These are phyloP conservation scores for Fusarium pseudoanthophilum DNA, from an alignment of 2,329 filamentous ascomycete genomes.

Conservation along the genomic window DNA sequence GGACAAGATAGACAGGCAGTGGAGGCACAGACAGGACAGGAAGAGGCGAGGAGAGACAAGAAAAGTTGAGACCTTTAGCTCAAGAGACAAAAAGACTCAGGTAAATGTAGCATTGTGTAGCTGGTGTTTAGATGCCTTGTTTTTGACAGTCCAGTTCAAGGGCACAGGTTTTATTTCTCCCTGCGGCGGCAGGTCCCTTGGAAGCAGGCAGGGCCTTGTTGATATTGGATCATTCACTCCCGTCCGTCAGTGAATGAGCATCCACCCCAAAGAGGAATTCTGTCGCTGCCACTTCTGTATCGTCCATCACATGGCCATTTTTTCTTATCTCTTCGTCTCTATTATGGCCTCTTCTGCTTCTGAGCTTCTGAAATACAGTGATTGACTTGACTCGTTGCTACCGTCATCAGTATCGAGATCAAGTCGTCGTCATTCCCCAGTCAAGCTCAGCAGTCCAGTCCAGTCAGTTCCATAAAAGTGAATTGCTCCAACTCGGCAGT, in stretches of 20 bases:
- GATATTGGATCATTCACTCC: conserved; percentile 16
- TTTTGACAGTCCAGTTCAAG: not conserved
- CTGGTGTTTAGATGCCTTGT: not conserved
- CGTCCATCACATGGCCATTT: conserved; percentile 3
- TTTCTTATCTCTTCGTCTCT: not conserved
- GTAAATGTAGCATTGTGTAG: not conserved
- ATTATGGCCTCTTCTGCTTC: not conserved
- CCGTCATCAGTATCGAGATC: conserved; percentile 6
- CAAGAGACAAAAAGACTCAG: not conserved
- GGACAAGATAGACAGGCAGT: not conserved
- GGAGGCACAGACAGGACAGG: not conserved
- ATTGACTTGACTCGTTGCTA: not conserved
- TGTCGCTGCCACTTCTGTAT: not conserved
- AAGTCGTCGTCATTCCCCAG: conserved; percentile 19
- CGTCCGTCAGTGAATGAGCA: conserved; percentile 15
- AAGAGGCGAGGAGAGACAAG: not conserved
- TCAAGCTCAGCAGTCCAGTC: not conserved
- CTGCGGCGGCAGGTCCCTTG: not conserved
- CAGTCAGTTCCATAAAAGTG: conserved; percentile 22
- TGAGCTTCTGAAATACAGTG: not conserved
- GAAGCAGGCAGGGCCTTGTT: not conserved
- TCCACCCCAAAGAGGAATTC: not conserved
- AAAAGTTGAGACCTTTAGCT: not conserved
- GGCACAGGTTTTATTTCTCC: not conserved
- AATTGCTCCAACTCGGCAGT: conserved; percentile 44